Conservation (phyloP, 148 eudicot genomes). For the Camellia japonica region DNA sequence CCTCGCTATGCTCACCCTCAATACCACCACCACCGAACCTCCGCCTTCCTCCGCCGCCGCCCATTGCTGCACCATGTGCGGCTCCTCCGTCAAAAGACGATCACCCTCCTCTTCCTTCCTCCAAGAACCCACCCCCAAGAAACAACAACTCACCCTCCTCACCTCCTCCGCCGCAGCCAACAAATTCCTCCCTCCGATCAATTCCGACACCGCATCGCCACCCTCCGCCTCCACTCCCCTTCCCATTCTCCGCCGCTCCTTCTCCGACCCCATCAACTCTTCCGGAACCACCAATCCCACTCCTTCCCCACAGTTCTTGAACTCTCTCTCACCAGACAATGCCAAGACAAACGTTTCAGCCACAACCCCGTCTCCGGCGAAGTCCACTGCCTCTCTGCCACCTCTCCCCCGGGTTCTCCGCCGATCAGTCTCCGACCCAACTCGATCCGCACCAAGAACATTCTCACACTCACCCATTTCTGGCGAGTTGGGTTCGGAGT, state of each 20-base stretch:
- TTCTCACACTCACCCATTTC: neutral
- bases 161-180: neutral
- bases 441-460: neutral
- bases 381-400: neutral
- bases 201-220: neutral
- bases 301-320: neutral
- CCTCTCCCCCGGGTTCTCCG: slow-evolving; percentile 7
- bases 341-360: neutral
- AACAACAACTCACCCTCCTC: slow-evolving; percentile 9
- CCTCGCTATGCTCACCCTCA: slow-evolving; percentile 10
- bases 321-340: neutral
- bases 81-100: slow-evolving; percentile 11
- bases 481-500: neutral
- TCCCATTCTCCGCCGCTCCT: slow-evolving; percentile 17
- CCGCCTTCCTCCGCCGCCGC: neutral
- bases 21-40: neutral
- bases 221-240: neutral
- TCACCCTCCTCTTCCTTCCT: slow-evolving; percentile 6
- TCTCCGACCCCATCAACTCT: slow-evolving; percentile 6
- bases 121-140: slow-evolving; percentile 16
- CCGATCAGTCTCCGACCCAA: slow-evolving; percentile 6
- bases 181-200: neutral
- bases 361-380: neutral
- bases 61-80: neutral
- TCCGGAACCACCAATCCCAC: neutral